A percentile compares a stretch with the other conserved stretches of the same genome.
Evolutionary conservation across 108 stramenopile genomes (phyloP).

Genomic region (Chaetoceros tenuissimus): DNA sequence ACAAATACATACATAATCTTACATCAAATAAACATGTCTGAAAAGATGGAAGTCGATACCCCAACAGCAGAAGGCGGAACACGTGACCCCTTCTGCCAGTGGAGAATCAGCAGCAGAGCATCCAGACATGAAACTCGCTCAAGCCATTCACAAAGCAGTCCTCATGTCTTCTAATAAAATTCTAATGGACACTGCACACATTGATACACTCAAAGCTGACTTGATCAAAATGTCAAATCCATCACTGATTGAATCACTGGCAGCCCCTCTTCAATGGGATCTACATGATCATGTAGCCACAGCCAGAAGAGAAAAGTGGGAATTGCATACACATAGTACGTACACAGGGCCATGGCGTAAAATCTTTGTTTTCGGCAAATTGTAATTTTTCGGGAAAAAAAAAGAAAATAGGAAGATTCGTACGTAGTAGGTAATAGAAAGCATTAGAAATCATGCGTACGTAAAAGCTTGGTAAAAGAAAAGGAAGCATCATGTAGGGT

Average conservation of each 20-base stretch:
- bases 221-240: conserved; percentile 60
- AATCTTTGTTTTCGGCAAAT: too few species aligned
- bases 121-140: conserved; percentile 67
- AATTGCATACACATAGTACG: too few species aligned
- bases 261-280: conserved; percentile 13
- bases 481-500: too few species aligned
- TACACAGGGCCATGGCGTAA: too few species aligned
- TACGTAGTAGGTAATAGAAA: too few species aligned
- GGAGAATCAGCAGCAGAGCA: conserved; percentile 58
- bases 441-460: too few species aligned
- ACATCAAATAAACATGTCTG: background rate
- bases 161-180: conserved; percentile 17
- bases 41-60: background rate
- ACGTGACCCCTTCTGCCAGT: conserved; percentile 49
- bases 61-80: background rate
- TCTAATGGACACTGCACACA: conserved; percentile 21
- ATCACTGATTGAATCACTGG: conserved; percentile 44
- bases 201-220: conserved; percentile 38
- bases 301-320: too few species aligned
- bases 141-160: conserved; percentile 57
- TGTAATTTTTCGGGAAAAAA: too few species aligned
- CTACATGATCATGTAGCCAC: too few species aligned
- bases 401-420: too few species aligned
- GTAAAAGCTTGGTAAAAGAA: too few species aligned
- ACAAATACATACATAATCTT: too few species aligned